Conservation (phyloP, 495 filamentous ascomycete species). For the Friedmanniomyces simplex region DNA sequence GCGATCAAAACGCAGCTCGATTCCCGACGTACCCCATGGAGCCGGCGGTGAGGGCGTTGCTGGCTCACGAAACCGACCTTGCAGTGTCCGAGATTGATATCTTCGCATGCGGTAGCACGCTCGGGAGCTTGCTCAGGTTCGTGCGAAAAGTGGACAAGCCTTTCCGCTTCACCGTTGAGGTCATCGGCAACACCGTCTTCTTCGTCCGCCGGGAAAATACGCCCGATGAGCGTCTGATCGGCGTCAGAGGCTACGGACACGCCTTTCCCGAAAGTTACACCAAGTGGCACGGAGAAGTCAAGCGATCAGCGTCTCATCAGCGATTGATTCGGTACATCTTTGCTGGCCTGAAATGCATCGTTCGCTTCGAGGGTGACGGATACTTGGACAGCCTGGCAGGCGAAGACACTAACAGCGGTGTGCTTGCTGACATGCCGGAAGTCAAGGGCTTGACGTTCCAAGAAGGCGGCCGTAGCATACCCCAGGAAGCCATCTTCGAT, state of each 20-base stretch:
- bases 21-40: slow-evolving; percentile 48
- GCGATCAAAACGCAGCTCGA: slow-evolving; percentile 52
- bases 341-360: slow-evolving; percentile 41
- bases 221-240: slow-evolving; percentile 41
- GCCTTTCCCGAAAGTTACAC: slow-evolving; percentile 57
- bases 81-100: slow-evolving; percentile 41
- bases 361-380: slow-evolving; percentile 56
- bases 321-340: slow-evolving; percentile 51
- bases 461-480: slow-evolving; percentile 16
- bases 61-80: slow-evolving; percentile 31
- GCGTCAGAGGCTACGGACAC: slow-evolving; percentile 51
- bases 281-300: slow-evolving; percentile 41
- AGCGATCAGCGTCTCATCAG: slow-evolving; percentile 50
- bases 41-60: slow-evolving; percentile 44
- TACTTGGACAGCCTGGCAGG: slow-evolving; percentile 30
- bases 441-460: neutral
- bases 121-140: slow-evolving; percentile 49
- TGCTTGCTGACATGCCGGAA: neutral
- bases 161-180: slow-evolving; percentile 52
- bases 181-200: slow-evolving; percentile 51
- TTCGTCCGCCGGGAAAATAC: slow-evolving; percentile 49
- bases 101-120: slow-evolving; percentile 50
- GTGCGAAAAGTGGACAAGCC: slow-evolving; percentile 35
- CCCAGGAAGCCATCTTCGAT: slow-evolving; percentile 50
- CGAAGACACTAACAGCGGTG: neutral